A percentile compares a stretch with the other conserved stretches of the same genome.
Conservation (phyloP, 2,329 filamentous ascomycete genomes). For the Xylariaceae sp. region DNA sequence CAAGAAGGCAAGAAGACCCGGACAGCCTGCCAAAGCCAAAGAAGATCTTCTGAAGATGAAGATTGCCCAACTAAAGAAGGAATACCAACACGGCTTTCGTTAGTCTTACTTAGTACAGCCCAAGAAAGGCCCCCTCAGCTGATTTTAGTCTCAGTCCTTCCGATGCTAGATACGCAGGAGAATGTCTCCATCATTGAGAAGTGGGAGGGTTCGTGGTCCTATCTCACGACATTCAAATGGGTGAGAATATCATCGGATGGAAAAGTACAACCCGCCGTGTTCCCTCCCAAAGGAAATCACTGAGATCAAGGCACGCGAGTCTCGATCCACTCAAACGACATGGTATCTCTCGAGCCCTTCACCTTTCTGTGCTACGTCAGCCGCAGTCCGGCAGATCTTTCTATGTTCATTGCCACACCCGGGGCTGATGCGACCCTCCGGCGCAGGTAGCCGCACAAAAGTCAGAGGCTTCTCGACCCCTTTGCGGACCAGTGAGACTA, state of each 20-base stretch:
- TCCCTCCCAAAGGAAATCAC: conserved; percentile 63
- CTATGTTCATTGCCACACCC: conserved; percentile 23
- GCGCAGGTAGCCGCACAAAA: conserved; percentile 20
- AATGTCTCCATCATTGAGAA: conserved; percentile 62
- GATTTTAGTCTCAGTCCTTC: conserved; percentile 51
- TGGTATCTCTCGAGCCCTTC: conserved; percentile 5
- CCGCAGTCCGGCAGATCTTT: conserved; percentile 29
- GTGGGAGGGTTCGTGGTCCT: conserved; percentile 84
- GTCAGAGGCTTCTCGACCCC: conserved; percentile 11
- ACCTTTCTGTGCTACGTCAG: conserved; percentile 9
- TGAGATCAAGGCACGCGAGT: conserved; percentile 17
- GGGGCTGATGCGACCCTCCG: conserved; percentile 22
- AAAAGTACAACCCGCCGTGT: conserved; percentile 63
- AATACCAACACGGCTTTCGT: conserved; percentile 83
- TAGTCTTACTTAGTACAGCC: conserved; percentile 29
- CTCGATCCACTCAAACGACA: no score
- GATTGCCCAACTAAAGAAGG: conserved; percentile 67
- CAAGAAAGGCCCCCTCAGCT: conserved; percentile 14
- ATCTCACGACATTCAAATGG: conserved; percentile 72
- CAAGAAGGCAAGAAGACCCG: conserved; percentile 69
- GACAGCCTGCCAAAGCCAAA: conserved; percentile 70
- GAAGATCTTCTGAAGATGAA: conserved; percentile 75
- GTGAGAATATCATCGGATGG: conserved; percentile 67
- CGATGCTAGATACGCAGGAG: conserved; percentile 66
- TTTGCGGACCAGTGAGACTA: no score